phyloP scores from a whole-genome alignment of 495 filamentous ascomycete species.

The Echria macrotheca region DNA sequence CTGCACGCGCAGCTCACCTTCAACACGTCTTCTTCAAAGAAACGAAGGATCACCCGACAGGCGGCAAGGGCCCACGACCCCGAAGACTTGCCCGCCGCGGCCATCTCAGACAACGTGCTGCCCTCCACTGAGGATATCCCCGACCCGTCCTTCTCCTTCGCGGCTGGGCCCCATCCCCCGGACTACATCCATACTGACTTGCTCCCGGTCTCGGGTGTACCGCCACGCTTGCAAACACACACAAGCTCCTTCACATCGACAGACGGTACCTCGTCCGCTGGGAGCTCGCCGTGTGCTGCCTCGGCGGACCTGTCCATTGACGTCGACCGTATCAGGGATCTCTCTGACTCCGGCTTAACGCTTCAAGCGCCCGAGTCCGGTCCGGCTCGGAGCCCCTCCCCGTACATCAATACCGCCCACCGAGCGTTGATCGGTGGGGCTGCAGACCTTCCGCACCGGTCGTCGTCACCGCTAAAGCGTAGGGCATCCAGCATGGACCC shows the following conservation, averaged over 20 bases:
- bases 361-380: slow-evolving; percentile 15
- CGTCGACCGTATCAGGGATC: slow-evolving; percentile 53
- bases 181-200: slow-evolving; percentile 59
- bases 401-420: slow-evolving; percentile 35
- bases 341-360: slow-evolving; percentile 21
- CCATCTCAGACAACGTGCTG: slow-evolving; percentile 40
- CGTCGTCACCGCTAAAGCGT: slow-evolving; percentile 51
- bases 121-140: slow-evolving; percentile 45
- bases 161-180: slow-evolving; percentile 37
- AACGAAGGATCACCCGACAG: slow-evolving; percentile 71
- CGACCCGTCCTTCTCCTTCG: slow-evolving; percentile 33
- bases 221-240: slow-evolving; percentile 44
- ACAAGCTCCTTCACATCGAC: slow-evolving; percentile 38
- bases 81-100: slow-evolving; percentile 25
- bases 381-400: slow-evolving; percentile 33
- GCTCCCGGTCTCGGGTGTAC: slow-evolving; percentile 40
- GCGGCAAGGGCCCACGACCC: slow-evolving; percentile 30
- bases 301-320: slow-evolving; percentile 68
- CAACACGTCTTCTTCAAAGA: slow-evolving; percentile 89
- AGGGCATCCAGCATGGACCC: slow-evolving; percentile 51
- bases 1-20: slow-evolving; percentile 65
- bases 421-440: slow-evolving; percentile 50
- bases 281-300: slow-evolving; percentile 66
- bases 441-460: slow-evolving; percentile 44
- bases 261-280: slow-evolving; percentile 50